Base-by-base conservation (phyloP, 768 basidiomycete species). In the Agrocybe chaxingu region DNA sequence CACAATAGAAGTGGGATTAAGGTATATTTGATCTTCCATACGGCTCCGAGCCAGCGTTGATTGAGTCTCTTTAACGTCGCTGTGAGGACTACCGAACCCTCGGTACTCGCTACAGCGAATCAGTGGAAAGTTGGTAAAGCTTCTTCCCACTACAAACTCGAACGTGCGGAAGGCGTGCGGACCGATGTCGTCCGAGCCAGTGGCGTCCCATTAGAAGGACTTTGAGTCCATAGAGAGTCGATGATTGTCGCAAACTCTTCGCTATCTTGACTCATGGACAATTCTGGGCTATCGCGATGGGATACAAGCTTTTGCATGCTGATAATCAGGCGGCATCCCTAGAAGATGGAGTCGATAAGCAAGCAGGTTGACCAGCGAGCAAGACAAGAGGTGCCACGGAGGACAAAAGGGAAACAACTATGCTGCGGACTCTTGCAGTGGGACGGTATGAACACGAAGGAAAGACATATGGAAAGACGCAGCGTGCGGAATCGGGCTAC, bases 271-370 rank as follows among this genome's bases (percentile, higher is more conserved):
- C 33, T 32, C 18, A 32, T 31, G 33, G 30, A 7, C 41, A 31
- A 31, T 41, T 36, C 34, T 43, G 43, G 37, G 24, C 34, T 16
- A n/a, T 34, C 31, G 16, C 38, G 39, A 12, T 29, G 13, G 8
- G 45, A 38, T 30, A 48, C 57, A 16, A 50, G n/a, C 45, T 48
- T 49, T 31, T 53, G 50, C 52, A 58, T 50, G 42, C 45, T 45
- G 30, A 52, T 56, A 35, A 54, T 57, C 38, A 57, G 33, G 16
- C 53, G 53, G 40, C 54, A 60, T 3, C 52, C 52, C 56, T 57
- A 24, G 12, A 48, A 33, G 12, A 16, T 39, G 11, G 11, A n/a
- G 9, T 39, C 12, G 45, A 38, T 24, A 11, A 35, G 13, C 8
- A n/a, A 37, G 36, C 18, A 29, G 24, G 7, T 7, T 18, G 36